Evolutionary conservation across 306 rosid species (phyloP).

Genomic region (Rosa chinensis): DNA sequence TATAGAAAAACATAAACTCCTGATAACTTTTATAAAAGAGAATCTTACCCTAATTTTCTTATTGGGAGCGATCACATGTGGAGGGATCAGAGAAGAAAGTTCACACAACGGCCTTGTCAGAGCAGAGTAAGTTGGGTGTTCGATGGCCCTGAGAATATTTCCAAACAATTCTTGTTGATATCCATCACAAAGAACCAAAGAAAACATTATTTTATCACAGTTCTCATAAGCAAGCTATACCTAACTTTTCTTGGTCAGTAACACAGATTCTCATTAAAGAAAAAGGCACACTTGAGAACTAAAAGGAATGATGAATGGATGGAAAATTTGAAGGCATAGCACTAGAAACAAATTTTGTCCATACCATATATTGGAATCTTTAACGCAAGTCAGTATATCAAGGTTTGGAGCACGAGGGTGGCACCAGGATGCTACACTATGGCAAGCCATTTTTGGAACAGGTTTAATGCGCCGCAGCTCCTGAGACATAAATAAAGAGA

Average conservation of each 20-base stretch:
- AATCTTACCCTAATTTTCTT: slow-evolving; percentile 90
- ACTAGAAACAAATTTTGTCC: slow-evolving; percentile 7
- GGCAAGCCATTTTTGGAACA: slow-evolving; percentile 94
- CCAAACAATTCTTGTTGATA: slow-evolving; percentile 18
- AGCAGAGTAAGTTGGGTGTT: slow-evolving; percentile 98
- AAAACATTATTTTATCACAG: neutral
- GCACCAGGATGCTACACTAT: slow-evolving; percentile 98
- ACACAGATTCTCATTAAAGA: neutral
- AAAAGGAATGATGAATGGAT: neutral
- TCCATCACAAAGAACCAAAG: slow-evolving; percentile 10
- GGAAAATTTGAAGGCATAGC: neutral
- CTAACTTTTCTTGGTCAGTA: neutral
- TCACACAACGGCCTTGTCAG: slow-evolving; percentile 97
- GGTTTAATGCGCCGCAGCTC: slow-evolving; percentile 96
- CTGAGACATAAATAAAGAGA: slow-evolving; percentile 42
- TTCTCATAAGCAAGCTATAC: neutral
- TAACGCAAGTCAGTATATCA: slow-evolving; percentile 94
- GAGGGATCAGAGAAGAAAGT: slow-evolving; percentile 90
- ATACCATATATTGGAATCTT: slow-evolving; percentile 96
- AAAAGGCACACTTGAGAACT: neutral
- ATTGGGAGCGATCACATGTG: slow-evolving; percentile 80
- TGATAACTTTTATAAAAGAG: neutral
- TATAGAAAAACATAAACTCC: slow-evolving; percentile 1
- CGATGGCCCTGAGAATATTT: slow-evolving; percentile 80
- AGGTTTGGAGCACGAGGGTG: slow-evolving; percentile 99